These are phyloP conservation scores for Ananas comosus DNA, from an alignment of 176 grass and related monocot species.

Conservation along the genomic window DNA sequence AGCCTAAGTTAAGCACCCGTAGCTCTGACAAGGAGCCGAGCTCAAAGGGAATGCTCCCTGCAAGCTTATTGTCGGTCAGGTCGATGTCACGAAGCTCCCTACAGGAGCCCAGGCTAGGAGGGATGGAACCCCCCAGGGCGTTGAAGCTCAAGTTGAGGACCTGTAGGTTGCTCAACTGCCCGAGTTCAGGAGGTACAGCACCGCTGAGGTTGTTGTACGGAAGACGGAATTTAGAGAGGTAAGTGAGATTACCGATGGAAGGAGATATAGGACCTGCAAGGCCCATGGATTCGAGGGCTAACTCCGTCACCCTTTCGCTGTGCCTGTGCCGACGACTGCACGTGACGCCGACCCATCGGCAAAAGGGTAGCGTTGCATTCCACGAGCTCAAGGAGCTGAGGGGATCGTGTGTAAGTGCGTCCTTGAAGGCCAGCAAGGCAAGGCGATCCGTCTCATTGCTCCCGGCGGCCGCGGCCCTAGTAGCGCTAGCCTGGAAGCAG, in stretches of 20 bases:
- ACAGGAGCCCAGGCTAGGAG: not conserved
- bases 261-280: conserved; percentile 24
- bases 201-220: not conserved
- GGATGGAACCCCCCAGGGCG: not conserved
- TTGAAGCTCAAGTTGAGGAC: conserved; percentile 17
- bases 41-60: conserved; percentile 1
- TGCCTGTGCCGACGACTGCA: not conserved
- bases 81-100: not conserved
- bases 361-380: conserved; percentile 17
- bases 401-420: conserved; percentile 20
- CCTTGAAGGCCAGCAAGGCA: conserved; percentile 31
- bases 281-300: conserved; percentile 10
- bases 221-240: conserved; percentile 5
- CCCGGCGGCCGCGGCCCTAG: not conserved
- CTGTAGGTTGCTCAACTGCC: not conserved
- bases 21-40: not conserved
- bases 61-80: not conserved
- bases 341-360: conserved; percentile 24
- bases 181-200: not conserved
- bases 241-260: conserved; percentile 29
- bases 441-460: conserved; percentile 2
- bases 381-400: conserved; percentile 8
- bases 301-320: not conserved
- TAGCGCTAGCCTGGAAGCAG: not conserved
- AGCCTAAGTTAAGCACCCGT: not conserved